phyloP scores from a whole-genome alignment of 257 asterid species.

The Rhazya stricta region DNA sequence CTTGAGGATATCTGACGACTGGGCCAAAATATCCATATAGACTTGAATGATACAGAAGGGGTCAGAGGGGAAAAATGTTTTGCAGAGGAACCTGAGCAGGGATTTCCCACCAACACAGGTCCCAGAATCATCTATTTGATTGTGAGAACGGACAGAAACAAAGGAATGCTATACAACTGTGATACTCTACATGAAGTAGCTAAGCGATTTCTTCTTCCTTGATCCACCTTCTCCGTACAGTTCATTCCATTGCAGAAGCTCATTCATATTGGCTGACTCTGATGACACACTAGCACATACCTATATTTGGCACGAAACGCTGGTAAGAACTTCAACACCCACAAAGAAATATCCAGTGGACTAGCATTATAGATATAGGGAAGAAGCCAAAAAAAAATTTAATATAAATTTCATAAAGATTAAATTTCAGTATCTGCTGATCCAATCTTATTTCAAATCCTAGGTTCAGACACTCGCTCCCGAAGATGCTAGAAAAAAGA shows the following conservation, averaged over 20 bases:
- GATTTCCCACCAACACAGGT: constrained; percentile 5
- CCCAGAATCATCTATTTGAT: constrained; percentile 3
- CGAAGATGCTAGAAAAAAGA: not conserved
- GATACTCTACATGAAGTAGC: constrained; percentile 62
- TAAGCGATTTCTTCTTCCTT: constrained; percentile 59
- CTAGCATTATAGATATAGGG: not conserved
- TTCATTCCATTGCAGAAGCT: constrained; percentile 82
- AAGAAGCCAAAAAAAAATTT: not conserved
- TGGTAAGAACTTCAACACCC: not conserved
- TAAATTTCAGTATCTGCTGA: too few species aligned
- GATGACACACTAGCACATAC: constrained; percentile 81
- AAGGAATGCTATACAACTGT: constrained; percentile 10
- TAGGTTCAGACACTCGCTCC: not conserved
- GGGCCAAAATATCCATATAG: not conserved
- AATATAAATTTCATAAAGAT: not conserved
- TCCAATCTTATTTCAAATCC: not conserved
- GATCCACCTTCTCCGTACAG: constrained; percentile 86
- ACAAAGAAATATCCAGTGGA: not conserved
- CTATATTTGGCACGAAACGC: constrained; percentile 20
- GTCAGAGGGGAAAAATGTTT: not conserved
- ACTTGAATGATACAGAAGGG: constrained; percentile 4
- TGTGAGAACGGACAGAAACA: not conserved
- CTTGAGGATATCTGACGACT: not conserved
- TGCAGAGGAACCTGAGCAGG: constrained; percentile 13
- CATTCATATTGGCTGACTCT: constrained; percentile 67